Evolutionary conservation across 2,329 filamentous ascomycete species (phyloP), one percentile per base, ranked within the genome.

Genomic region (Fusarium sp.): DNA sequence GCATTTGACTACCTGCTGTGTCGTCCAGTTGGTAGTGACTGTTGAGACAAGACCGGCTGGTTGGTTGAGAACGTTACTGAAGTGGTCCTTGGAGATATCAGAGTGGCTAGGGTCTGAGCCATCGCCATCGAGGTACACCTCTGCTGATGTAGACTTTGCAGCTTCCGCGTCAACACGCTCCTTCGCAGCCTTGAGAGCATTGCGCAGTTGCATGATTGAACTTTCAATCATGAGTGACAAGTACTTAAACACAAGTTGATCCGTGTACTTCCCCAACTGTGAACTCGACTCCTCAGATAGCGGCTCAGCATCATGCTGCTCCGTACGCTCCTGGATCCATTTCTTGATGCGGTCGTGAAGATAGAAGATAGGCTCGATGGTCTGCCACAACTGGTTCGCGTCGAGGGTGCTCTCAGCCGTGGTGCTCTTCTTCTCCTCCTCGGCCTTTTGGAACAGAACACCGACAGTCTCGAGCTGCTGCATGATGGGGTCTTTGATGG

Each of bases 221-320:
- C 94, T 94, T 59, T 93, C 88, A 62, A 97, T 86, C 79, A 95
- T 97, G 0, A 95, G 93, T 1, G 94, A 92, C 19, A 97, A 83
- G 2, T 97, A 86, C 9, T 92, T 93, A 69, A 97, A 87, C 44
- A 97, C 87, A 75, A 97, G 97, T 79, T 97, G 94, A 46, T 91
- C 92, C 69, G 97, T 95, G 71, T 92, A 93, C 65, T 97, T 94
- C 43, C 68, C 68, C 40, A 75, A 19, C 47, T 75, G 65, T 0
- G 72, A 67, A 19, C 59, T 68, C 6, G 64, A 65, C 20, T 73
- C 67, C 17, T 61, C 56, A 0, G 56, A 68, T 9, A 70, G 17
- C 2, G 66, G 63, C 15, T 70, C 50, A 2, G 60, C 55, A 35
- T 74, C 70, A 17, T 71, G 53, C 9, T 66, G 56, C 26, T 65